Conservation (phyloP, 805 yeast genomes). For the Yarrowia sp. region DNA sequence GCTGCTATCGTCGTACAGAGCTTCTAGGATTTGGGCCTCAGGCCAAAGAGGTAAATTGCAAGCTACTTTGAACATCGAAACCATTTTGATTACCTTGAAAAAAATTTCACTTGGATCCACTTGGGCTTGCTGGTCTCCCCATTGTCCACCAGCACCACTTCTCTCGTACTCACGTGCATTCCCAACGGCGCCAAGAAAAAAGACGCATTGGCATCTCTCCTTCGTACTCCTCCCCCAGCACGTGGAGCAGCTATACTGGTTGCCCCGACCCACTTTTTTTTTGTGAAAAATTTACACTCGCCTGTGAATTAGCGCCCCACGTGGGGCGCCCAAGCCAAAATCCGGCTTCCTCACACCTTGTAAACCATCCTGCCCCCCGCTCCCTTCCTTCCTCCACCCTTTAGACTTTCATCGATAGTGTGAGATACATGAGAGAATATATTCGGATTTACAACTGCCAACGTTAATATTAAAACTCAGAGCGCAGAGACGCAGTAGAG, state of each 20-base stretch:
- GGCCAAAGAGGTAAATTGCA: background rate
- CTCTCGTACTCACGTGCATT: background rate
- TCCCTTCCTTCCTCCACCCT: background rate
- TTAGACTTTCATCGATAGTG: background rate
- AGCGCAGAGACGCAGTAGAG: no score
- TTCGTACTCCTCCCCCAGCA: background rate
- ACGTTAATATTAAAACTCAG: background rate
- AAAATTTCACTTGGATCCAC: background rate
- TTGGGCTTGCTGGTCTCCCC: no score
- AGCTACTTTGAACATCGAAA: background rate
- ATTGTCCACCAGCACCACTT: background rate
- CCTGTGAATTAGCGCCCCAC: background rate
- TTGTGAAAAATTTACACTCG: no score
- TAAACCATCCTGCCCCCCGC: background rate
- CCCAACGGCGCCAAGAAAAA: constrained; percentile 9
- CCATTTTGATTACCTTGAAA: background rate
- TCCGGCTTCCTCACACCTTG: background rate
- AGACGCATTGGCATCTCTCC: constrained; percentile 7
- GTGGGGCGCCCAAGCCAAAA: background rate
- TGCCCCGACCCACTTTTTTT: no score
- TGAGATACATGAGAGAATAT: background rate
- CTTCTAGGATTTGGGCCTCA: background rate
- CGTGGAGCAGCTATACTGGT: background rate
- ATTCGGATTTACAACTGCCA: constrained; percentile 1
- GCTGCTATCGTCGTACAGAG: background rate